Conservation (phyloP, 768 basidiomycete species). For the Terana coerulea region DNA sequence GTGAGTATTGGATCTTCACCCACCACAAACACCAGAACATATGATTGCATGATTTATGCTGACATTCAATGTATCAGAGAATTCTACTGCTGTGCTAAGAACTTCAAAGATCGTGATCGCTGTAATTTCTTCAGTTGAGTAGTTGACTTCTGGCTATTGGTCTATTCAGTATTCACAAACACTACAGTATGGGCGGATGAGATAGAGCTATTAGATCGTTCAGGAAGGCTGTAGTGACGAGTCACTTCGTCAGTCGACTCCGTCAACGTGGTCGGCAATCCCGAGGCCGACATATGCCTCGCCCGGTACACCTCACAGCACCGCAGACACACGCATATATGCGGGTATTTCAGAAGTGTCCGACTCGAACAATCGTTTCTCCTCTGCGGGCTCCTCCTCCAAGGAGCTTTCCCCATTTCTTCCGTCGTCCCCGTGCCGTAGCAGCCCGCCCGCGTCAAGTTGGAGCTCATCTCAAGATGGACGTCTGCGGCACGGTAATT, state of each 20-base stretch:
- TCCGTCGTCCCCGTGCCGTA: too few relatives aligned
- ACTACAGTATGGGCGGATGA: background rate
- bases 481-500: too few relatives aligned
- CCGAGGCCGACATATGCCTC: background rate
- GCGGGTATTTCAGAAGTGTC: too few relatives aligned
- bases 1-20: background rate
- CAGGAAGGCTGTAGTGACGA: too few relatives aligned
- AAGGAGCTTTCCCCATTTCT: too few relatives aligned
- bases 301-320: too few relatives aligned
- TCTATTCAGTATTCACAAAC: background rate
- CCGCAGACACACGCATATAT: too few relatives aligned
- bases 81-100: conserved; percentile 1
- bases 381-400: too few relatives aligned
- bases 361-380: too few relatives aligned
- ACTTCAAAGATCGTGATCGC: background rate
- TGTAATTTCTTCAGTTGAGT: conserved; percentile 8
- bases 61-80: background rate
- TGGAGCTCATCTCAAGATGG: too few relatives aligned
- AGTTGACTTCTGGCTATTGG: background rate
- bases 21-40: background rate
- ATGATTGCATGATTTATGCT: background rate
- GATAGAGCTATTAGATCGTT: too few relatives aligned
- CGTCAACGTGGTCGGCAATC: background rate
- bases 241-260: background rate
- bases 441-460: too few relatives aligned